A percentile compares a stretch with the other conserved stretches of the same genome.
These are phyloP conservation scores for Lachnellula hyalina DNA, from an alignment of 2,329 filamentous ascomycete species.

Conservation along the genomic window DNA sequence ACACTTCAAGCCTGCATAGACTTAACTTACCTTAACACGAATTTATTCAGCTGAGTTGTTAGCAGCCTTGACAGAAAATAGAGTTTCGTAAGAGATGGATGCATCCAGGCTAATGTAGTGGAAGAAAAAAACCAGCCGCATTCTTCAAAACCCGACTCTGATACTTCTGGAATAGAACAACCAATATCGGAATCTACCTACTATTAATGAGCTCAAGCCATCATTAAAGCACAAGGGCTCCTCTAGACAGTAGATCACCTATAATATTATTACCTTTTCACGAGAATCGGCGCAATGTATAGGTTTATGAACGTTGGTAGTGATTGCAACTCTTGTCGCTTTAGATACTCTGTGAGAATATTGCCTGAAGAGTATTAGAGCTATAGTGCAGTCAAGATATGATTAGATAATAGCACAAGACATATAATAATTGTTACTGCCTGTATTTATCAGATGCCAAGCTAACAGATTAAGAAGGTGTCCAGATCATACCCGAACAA, in stretches of 20 bases:
- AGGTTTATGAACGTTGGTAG: slow-evolving; percentile 28
- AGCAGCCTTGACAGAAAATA: slow-evolving; percentile 34
- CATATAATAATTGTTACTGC: slow-evolving; percentile 12
- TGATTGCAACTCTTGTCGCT: slow-evolving; percentile 33
- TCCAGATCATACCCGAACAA: slow-evolving; percentile 23
- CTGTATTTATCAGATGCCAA: slow-evolving; percentile 2
- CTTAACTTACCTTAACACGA: slow-evolving; percentile 21
- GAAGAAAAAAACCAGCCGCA: slow-evolving; percentile 35
- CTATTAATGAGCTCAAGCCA: slow-evolving; percentile 32
- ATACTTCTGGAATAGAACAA: slow-evolving; percentile 31
- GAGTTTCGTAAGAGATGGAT: slow-evolving; percentile 30
- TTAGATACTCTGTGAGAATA: slow-evolving; percentile 34
- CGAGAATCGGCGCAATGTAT: slow-evolving; percentile 7
- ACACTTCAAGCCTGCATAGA: slow-evolving; percentile 27
- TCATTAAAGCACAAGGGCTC: slow-evolving; percentile 32
- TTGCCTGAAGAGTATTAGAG: slow-evolving; percentile 22
- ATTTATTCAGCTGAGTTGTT: slow-evolving; percentile 16
- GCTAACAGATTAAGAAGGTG: not conserved
- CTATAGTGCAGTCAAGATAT: not conserved
- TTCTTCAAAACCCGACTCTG: slow-evolving; percentile 30
- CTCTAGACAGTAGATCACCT: slow-evolving; percentile 37
- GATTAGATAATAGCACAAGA: not conserved
- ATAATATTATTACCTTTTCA: slow-evolving; percentile 30
- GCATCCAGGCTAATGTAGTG: slow-evolving; percentile 29
- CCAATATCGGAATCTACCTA: slow-evolving; percentile 36